Evolutionary conservation across 2,329 filamentous ascomycete genomes (phyloP).

Genomic region (Fusarium dimerum): DNA sequence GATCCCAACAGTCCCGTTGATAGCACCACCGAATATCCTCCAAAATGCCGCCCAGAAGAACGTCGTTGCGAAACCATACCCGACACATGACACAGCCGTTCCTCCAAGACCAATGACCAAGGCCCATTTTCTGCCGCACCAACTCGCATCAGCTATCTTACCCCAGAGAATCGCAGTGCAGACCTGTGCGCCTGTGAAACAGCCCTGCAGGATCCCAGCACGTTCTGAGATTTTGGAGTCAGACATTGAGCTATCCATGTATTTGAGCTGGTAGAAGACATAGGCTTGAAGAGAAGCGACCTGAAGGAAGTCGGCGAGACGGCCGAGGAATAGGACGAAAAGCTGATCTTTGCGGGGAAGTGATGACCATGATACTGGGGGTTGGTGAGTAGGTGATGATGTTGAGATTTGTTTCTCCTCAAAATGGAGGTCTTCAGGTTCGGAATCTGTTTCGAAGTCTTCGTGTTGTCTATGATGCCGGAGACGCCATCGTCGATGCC

Average conservation of each 20-base stretch:
- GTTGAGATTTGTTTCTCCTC: too few species aligned
- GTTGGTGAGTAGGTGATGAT: conserved; percentile 6
- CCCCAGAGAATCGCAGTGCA: conserved; percentile 75
- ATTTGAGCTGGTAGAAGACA: conserved; percentile 74
- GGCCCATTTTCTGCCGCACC: conserved; percentile 67
- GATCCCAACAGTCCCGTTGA: conserved; percentile 52
- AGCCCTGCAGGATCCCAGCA: conserved; percentile 69
- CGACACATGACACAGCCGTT: conserved; percentile 66
- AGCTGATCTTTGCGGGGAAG: conserved; percentile 73
- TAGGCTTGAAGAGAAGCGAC: conserved; percentile 70
- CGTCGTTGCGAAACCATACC: conserved; percentile 70
- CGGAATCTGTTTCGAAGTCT: too few species aligned
- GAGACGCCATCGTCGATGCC: not conserved
- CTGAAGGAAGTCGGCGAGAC: conserved; percentile 73
- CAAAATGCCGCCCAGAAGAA: conserved; percentile 67
- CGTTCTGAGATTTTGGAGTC: conserved; percentile 63
- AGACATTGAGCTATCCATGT: conserved; percentile 57
- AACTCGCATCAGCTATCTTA: conserved; percentile 59
- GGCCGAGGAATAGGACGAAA: conserved; percentile 66
- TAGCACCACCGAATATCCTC: conserved; percentile 62
- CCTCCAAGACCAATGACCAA: conserved; percentile 70
- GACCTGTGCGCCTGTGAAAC: conserved; percentile 74
- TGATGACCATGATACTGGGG: conserved; percentile 65
- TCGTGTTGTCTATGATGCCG: not conserved
- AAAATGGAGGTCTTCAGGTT: not conserved